Percentiles rank a stretch among this genome's conserved stretches.
Conservation (phyloP, 2,329 filamentous ascomycete genomes). For the Colletotrichum sp. region DNA sequence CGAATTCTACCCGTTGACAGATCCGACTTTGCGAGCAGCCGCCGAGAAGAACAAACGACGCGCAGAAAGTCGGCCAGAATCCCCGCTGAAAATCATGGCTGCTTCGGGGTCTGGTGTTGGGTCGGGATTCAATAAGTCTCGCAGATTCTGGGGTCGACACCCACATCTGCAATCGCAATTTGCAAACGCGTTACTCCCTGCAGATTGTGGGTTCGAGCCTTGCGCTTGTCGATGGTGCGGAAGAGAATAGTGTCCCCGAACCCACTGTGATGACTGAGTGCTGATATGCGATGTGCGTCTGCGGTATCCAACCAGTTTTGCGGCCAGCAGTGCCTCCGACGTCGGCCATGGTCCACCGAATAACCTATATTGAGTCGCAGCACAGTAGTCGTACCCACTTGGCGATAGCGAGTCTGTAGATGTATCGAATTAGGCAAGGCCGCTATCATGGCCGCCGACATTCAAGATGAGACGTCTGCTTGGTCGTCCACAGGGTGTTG, state of each 20-base stretch:
- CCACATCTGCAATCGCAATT: slow-evolving; percentile 9
- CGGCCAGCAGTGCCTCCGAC: slow-evolving; percentile 2
- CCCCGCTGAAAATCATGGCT: slow-evolving; percentile 5
- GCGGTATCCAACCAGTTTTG: not conserved
- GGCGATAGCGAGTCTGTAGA: not conserved
- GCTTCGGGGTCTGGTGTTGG: slow-evolving; percentile 6
- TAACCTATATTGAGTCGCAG: not conserved
- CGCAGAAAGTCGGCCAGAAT: not conserved
- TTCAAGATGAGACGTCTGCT: not conserved
- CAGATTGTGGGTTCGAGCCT: not conserved
- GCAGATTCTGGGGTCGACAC: slow-evolving; percentile 8
- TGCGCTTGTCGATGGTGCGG: not conserved
- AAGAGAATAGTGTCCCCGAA: not conserved
- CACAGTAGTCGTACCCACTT: not conserved
- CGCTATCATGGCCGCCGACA: not conserved
- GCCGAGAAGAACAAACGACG: not conserved
- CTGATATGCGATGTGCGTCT: not conserved
- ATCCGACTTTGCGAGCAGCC: not conserved
- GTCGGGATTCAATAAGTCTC: slow-evolving; percentile 11
- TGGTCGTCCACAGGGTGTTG: not conserved
- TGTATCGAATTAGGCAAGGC: not conserved
- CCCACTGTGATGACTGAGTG: not conserved
- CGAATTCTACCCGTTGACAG: not conserved
- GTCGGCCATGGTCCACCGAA: slow-evolving; percentile 13
- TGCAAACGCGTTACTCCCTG: not conserved